A percentile compares a stretch with the other conserved stretches of the same genome.
phyloP scores from a whole-genome alignment of 306 rosid species.

The Malus domestica region DNA sequence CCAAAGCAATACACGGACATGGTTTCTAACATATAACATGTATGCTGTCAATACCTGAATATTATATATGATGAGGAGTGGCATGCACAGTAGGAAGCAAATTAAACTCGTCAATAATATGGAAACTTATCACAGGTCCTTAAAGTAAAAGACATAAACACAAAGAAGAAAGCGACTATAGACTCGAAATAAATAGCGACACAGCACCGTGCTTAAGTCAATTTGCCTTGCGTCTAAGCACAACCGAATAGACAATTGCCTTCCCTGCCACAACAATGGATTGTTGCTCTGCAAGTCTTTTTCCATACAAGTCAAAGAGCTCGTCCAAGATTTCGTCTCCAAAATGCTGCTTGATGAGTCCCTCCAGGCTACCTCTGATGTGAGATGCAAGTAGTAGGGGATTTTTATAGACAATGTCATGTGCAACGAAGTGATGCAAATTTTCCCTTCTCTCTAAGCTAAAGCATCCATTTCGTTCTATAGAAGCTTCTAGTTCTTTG shows the following conservation, averaged over 20 bases:
- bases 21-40: too few relatives aligned
- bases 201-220: neutral
- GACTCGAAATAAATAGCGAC: neutral
- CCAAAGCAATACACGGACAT: too few relatives aligned
- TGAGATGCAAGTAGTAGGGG: neutral
- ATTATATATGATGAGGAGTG: neutral
- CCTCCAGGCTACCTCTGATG: neutral
- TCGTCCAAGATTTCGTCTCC: constrained; percentile 3
- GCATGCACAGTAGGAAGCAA: neutral
- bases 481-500: neutral
- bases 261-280: neutral
- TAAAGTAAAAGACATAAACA: neutral
- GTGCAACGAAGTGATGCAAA: neutral
- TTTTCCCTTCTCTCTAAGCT: neutral
- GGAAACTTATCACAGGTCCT: neutral
- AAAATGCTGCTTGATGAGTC: constrained; percentile 2
- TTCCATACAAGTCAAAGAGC: neutral
- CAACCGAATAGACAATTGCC: neutral
- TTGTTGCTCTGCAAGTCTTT: neutral
- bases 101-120: neutral
- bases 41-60: too few relatives aligned
- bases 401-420: neutral
- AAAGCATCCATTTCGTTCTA: neutral
- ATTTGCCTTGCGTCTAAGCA: neutral
- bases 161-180: neutral